Percentiles rank a stretch among this genome's conserved stretches.
phyloP scores from a whole-genome alignment of 2,329 filamentous ascomycete species.

The Emydomyces testavorans region DNA sequence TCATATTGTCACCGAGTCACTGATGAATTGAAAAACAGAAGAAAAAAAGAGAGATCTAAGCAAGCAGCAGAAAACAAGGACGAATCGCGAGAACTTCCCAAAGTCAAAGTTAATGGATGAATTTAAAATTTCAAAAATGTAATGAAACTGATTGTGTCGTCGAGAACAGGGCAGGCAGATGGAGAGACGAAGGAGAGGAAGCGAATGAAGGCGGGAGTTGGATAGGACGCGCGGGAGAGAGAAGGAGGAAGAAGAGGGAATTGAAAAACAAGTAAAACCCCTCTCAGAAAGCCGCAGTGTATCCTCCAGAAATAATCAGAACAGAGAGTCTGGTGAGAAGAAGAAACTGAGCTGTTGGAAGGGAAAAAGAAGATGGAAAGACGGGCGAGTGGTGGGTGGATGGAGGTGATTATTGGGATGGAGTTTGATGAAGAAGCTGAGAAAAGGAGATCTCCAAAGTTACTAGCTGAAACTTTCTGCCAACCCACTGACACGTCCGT shows the following conservation, averaged over 20 bases:
- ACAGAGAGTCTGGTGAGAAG: background rate
- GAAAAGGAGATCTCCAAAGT: slow-evolving; percentile 8
- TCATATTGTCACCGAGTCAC: slow-evolving; percentile 11
- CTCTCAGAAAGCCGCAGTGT: background rate
- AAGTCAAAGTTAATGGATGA: background rate
- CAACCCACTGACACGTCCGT: background rate
- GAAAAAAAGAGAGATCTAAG: background rate
- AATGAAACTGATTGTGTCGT: background rate
- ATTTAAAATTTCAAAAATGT: background rate
- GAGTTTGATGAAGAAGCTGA: background rate
- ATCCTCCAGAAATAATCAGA: background rate
- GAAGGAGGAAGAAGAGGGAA: background rate
- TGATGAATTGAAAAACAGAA: no score
- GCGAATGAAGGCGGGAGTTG: background rate
- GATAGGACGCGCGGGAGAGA: background rate
- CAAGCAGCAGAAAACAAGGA: background rate
- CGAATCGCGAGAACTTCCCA: background rate
- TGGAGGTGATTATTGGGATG: background rate
- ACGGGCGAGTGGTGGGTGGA: background rate
- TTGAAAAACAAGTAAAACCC: background rate
- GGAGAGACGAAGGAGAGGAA: background rate
- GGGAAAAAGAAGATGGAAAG: background rate
- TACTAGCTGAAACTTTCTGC: slow-evolving; percentile 1
- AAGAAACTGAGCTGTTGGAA: background rate
- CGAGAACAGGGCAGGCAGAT: background rate